Base-by-base conservation (phyloP, 495 filamentous ascomycete species). In the Aspergillus nanangensis region DNA sequence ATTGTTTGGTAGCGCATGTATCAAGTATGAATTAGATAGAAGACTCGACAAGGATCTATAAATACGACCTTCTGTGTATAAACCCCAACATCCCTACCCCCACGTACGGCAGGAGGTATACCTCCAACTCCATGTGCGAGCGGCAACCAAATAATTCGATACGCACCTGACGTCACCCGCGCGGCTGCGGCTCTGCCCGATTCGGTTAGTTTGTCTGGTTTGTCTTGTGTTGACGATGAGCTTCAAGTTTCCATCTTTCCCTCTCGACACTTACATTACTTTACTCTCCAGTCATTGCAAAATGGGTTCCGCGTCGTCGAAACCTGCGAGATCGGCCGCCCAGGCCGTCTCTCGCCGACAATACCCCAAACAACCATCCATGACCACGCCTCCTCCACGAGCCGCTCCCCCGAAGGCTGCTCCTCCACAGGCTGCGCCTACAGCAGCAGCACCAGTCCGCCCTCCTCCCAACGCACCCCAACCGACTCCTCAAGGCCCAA, bases 281-380 rank as follows among this genome's bases (percentile, higher is more conserved):
- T 15, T 11, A 14, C 19, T 19, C 42, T 15, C 42, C 14, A 25
- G 19, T n/a, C 39, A 32, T 17, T 42, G 20, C 34, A 14, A 40
- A 53, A 87, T 87, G 83, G 83, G 83, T 19, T 73, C 78, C 2
- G 74, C 78, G 13, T 56, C 76, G 25, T 87, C 83, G 5, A 87
- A 86, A 63, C 78, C 76, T 21, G 77, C 69, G 5, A 67, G 67
- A 18, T 71, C 78, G 13, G 78, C 80, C 40, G 72, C 73, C 2
- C 57, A 66, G n/a, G 63, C 71, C 21, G 74, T 71, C 25, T 59
- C 74, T 15, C 69, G 76, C 41, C 72, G 75, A 13, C 72, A 80
- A 55, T 84, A 82, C 53, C 80, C 80, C 4, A 74, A 75, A 42
- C 62, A 72, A 34, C 52, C 74, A 8, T 59, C 70, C 9, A 55